Percentiles rank a stretch among this genome's conserved stretches.
phyloP scores from a whole-genome alignment of 805 yeast species.

The Cyberlindnera mississippiensis region DNA sequence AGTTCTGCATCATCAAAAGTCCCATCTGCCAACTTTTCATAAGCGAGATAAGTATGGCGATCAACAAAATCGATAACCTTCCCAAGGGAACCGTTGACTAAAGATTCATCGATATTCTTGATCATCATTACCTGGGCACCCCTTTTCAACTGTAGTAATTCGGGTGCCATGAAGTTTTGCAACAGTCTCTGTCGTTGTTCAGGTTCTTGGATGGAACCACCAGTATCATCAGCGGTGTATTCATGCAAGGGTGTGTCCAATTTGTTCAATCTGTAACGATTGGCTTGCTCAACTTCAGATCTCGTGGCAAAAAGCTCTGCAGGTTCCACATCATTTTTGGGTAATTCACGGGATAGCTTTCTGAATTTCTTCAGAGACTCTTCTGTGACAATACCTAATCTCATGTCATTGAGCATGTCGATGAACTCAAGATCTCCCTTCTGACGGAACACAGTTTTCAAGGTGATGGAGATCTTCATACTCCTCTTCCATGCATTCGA shows the following conservation, averaged over 20 bases:
- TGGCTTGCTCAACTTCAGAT: conserved; percentile 66
- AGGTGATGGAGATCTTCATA: conserved; percentile 52
- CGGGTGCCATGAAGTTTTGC: conserved; percentile 60
- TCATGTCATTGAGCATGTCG: conserved; percentile 70
- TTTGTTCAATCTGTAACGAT: conserved; percentile 42
- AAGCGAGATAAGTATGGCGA: conserved; percentile 44
- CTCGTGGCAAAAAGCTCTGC: conserved; percentile 75
- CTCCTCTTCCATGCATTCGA: conserved; percentile 56
- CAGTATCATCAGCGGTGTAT: conserved; percentile 55
- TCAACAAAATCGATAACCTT: conserved; percentile 58
- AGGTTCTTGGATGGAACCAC: conserved; percentile 36
- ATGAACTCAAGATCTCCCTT: conserved; percentile 67
- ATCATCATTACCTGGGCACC: conserved; percentile 84
- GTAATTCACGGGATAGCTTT: conserved; percentile 47
- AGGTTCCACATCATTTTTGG: conserved; percentile 59
- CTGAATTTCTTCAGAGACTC: conserved; percentile 47
- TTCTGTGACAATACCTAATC: conserved; percentile 55
- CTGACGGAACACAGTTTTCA: conserved; percentile 70
- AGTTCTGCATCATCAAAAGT: not conserved
- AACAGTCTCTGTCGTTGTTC: conserved; percentile 42
- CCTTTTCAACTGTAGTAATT: conserved; percentile 49
- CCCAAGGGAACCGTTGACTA: conserved; percentile 79
- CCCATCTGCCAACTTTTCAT: conserved; percentile 24
- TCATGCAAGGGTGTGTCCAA: conserved; percentile 42
- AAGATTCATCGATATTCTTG: conserved; percentile 64